Conservation (phyloP, 306 rosid genomes). For the Lathyrus tuberosus region DNA sequence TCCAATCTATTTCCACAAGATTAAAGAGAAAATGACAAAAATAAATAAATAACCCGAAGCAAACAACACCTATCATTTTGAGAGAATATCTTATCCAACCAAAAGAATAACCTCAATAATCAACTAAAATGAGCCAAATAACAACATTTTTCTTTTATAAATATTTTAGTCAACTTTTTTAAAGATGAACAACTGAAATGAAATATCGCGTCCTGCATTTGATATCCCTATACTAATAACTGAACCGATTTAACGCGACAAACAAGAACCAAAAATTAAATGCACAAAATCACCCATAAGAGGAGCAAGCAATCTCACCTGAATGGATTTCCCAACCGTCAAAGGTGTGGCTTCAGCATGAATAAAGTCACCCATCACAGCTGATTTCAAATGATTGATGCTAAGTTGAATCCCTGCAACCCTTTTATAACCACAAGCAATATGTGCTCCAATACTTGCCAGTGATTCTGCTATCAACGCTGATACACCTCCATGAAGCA, state of each 20-base stretch:
- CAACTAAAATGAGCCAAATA: not conserved
- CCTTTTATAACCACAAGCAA: conserved; percentile 75
- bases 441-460: conserved; percentile 71
- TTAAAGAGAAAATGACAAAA: not conserved
- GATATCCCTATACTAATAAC: no score
- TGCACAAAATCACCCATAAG: no score
- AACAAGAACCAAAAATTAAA: not conserved
- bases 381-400: conserved; percentile 78
- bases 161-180: no score
- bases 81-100: not conserved
- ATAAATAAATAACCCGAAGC: not conserved
- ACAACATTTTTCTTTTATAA: not conserved
- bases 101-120: not conserved
- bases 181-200: no score
- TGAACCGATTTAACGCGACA: not conserved
- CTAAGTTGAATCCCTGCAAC: conserved; percentile 93
- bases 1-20: no score
- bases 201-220: no score
- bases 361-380: conserved; percentile 69
- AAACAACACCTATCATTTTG: not conserved
- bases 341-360: conserved; percentile 75
- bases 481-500: conserved; percentile 96
- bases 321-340: conserved; percentile 69
- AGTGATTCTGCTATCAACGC: conserved; percentile 84
- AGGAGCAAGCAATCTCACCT: conserved; percentile 35